Evolutionary conservation across 106 monocot genomes (phyloP).

Genomic region (Iris macrosiphon): DNA sequence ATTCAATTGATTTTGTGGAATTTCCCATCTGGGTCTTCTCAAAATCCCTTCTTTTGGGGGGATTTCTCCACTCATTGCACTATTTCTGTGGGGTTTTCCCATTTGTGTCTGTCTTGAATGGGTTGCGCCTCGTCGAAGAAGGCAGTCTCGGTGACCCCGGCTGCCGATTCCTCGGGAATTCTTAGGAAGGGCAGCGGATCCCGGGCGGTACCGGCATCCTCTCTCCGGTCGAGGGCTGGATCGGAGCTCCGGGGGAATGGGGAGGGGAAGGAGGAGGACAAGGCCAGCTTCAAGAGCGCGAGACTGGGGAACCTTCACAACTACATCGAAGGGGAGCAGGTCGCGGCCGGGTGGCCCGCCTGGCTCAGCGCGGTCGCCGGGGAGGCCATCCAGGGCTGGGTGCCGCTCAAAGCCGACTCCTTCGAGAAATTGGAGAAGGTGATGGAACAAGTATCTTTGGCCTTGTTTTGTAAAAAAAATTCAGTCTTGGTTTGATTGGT

Average conservation of each 20-base stretch:
- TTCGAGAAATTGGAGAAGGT: conserved; percentile 85
- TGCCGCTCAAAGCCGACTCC: conserved; percentile 57
- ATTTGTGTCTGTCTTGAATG: conserved; percentile 15
- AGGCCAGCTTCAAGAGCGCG: conserved; percentile 4
- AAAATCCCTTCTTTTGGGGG: too few species aligned
- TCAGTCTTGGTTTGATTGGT: too few species aligned
- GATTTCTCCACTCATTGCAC: too few species aligned
- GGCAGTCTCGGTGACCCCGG: conserved; percentile 41
- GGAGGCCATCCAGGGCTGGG: conserved; percentile 67
- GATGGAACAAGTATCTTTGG: conserved; percentile 1
- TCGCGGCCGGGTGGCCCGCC: conserved; percentile 67
- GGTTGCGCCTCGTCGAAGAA: conserved; percentile 52
- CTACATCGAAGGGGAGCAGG: conserved; percentile 63
- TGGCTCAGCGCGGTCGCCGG: conserved; percentile 61
- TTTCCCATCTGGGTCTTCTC: neutral
- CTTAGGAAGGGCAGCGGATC: conserved; percentile 11
- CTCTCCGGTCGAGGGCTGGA: neutral
- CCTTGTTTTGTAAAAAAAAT: too few species aligned
- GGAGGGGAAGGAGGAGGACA: conserved; percentile 22
- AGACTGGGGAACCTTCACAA: conserved; percentile 46
- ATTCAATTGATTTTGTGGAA: neutral
- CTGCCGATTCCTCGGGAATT: conserved; percentile 26
- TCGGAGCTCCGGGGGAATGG: conserved; percentile 14
- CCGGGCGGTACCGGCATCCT: conserved; percentile 8
- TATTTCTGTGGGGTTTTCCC: too few species aligned